Base-by-base conservation (phyloP, 495 filamentous ascomycete genomes). In the Aspergillus sclerotiicarbonarius region DNA sequence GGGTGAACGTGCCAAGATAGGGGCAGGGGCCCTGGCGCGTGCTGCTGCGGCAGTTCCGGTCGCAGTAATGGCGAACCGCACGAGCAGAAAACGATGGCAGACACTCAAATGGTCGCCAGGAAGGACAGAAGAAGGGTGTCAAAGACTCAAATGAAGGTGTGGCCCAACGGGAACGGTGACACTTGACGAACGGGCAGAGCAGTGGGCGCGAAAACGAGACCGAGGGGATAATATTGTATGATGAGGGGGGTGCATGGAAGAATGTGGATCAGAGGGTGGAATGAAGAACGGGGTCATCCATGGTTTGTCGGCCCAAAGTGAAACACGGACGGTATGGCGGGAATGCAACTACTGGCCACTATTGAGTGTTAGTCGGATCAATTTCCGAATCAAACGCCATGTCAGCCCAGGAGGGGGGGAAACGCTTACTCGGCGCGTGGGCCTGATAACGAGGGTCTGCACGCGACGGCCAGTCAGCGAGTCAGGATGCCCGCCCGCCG, bases 1-100 rank as follows among this genome's bases (percentile, higher is more conserved):
- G 47, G 53, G 25, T n/a, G 25, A 45, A 51, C 37, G 53, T 47
- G 60, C 60, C 60, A 62, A 62, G 60, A 43, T 39, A 62, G 30
- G 50, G 60, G 54, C n/a, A 41, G 30, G 43, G 29, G 49, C 18
- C 48, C 53, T 44, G 54, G 60, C 55, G 60, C 60, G 60, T 62
- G 47, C 47, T 13, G 31, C 31, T 9, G 47, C 29, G 3, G 47
- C 18, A 20, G 16, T 32, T 32, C 29, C 10, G 25, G 31, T 31
- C 47, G 44, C 9, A 47, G n/a, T 46, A 8, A n/a, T n/a, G n/a
- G 37, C 12, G 5, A n/a, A 12, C 4, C 35, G 9, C 10, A 3
- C 13, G n/a, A n/a, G 13, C 9, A 37, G 3, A 37, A 15, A 9
- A 2, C 1, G 33, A 37, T 37, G 12, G n/a, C 10, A 4, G 10